Evolutionary conservation across 306 rosid genomes (phyloP).

Genomic region (Quillaja saponaria): DNA sequence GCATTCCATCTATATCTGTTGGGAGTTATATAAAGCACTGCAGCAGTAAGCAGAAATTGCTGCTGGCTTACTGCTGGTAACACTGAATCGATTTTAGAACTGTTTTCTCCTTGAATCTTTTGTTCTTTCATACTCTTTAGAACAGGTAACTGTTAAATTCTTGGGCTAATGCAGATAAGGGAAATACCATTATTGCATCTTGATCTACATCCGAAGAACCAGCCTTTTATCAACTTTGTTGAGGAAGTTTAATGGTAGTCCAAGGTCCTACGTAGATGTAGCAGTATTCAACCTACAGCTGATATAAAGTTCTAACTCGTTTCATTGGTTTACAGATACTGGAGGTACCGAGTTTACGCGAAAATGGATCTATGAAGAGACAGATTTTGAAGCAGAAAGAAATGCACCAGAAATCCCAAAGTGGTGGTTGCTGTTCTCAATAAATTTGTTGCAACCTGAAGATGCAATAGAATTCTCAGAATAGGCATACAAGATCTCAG

Average conservation of each 20-base stretch:
- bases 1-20: background rate
- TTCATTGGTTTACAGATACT: slow-evolving; percentile 52
- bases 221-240: too few species aligned
- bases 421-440: slow-evolving; percentile 56
- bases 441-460: slow-evolving; percentile 23
- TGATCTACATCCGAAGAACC: too few species aligned
- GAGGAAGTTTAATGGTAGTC: too few species aligned
- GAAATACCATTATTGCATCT: too few species aligned
- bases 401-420: slow-evolving; percentile 29
- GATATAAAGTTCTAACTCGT: background rate
- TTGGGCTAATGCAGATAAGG: too few species aligned
- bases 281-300: background rate
- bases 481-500: slow-evolving; percentile 1
- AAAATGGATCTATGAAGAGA: slow-evolving; percentile 69
- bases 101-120: too few species aligned
- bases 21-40: too few species aligned
- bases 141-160: too few species aligned
- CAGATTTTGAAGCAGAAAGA: slow-evolving; percentile 54
- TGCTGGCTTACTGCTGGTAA: too few species aligned
- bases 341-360: slow-evolving; percentile 68
- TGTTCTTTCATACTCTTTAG: too few species aligned
- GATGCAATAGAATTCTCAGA: slow-evolving; percentile 17
- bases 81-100: too few species aligned
- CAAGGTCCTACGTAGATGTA: background rate
- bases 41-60: too few species aligned